Percentiles rank a stretch among this genome's conserved stretches.
Evolutionary conservation across 225 moss, liverwort and hornwort species (phyloP).

Genomic region (Pleurozium schreberi): DNA sequence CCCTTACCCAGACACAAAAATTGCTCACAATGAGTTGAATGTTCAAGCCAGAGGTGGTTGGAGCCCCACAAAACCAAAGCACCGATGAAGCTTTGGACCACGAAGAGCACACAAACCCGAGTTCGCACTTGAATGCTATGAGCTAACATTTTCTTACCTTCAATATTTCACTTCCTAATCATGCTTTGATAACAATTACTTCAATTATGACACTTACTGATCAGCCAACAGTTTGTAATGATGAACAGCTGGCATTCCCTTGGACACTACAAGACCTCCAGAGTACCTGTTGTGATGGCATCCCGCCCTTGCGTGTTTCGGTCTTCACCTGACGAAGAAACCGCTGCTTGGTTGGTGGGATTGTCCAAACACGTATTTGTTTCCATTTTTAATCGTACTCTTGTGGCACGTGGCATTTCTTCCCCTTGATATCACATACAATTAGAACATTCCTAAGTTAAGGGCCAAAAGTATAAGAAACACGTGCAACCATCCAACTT

Average conservation of each 20-base stretch:
- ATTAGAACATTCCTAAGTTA: background rate
- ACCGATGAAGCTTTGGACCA: background rate
- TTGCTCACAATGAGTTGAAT: background rate
- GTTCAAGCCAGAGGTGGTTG: background rate
- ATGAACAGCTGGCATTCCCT: slow-evolving; percentile 8
- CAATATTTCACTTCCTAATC: background rate
- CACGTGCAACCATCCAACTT: background rate
- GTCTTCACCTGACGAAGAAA: slow-evolving; percentile 38
- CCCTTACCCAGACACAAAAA: background rate
- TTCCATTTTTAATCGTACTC: slow-evolving; percentile 79
- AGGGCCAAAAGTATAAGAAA: slow-evolving; percentile 1
- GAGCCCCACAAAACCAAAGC: background rate
- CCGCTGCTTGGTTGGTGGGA: slow-evolving; percentile 43
- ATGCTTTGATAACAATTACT: background rate
- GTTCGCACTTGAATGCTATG: background rate
- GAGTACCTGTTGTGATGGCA: slow-evolving; percentile 38
- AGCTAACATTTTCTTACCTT: background rate
- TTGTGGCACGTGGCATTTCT: slow-evolving; percentile 55
- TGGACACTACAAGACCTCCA: slow-evolving; percentile 5
- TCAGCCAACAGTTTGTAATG: slow-evolving; percentile 2
- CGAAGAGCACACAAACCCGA: background rate
- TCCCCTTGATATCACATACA: slow-evolving; percentile 43
- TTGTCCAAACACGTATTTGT: slow-evolving; percentile 62
- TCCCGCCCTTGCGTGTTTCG: slow-evolving; percentile 9
- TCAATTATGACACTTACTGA: slow-evolving; percentile 3